Conservation (phyloP, 495 filamentous ascomycete species). For the Cladorrhinum samala region DNA sequence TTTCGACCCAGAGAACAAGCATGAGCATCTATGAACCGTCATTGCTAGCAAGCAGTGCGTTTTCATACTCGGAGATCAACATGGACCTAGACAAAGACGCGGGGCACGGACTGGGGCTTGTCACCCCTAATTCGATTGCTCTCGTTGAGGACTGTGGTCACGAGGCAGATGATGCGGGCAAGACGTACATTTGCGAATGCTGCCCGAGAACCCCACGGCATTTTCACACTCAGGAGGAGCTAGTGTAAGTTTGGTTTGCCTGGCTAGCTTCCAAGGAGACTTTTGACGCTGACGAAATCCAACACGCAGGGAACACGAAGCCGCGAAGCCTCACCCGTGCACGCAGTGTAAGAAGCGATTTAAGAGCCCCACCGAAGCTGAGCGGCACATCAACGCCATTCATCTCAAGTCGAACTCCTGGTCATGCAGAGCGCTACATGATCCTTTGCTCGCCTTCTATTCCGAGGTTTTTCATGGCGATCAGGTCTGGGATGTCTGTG, state of each 20-base stretch:
- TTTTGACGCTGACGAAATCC: not conserved
- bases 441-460: conserved; percentile 56
- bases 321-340: conserved; percentile 79
- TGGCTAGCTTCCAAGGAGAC: not conserved
- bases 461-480: conserved; percentile 40
- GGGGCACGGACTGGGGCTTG: conserved; percentile 4
- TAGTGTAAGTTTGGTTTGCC: conserved; percentile 68
- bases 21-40: conserved; percentile 21
- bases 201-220: conserved; percentile 84
- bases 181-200: conserved; percentile 63
- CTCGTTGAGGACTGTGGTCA: too few relatives aligned
- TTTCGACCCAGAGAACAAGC: conserved; percentile 22
- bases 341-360: conserved; percentile 76
- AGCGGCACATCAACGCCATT: conserved; percentile 81
- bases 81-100: not conserved
- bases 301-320: conserved; percentile 49
- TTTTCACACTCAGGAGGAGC: conserved; percentile 64
- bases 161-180: too few relatives aligned
- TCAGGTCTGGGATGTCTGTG: conserved; percentile 59
- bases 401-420: conserved; percentile 81
- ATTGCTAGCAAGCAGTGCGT: conserved; percentile 4
- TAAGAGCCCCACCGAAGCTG: conserved; percentile 88
- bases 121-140: too few relatives aligned
- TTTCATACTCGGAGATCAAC: conserved; percentile 4
- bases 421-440: conserved; percentile 65